Evolutionary conservation across 768 basidiomycete genomes (phyloP).

Genomic region (Termitomyces sp.): DNA sequence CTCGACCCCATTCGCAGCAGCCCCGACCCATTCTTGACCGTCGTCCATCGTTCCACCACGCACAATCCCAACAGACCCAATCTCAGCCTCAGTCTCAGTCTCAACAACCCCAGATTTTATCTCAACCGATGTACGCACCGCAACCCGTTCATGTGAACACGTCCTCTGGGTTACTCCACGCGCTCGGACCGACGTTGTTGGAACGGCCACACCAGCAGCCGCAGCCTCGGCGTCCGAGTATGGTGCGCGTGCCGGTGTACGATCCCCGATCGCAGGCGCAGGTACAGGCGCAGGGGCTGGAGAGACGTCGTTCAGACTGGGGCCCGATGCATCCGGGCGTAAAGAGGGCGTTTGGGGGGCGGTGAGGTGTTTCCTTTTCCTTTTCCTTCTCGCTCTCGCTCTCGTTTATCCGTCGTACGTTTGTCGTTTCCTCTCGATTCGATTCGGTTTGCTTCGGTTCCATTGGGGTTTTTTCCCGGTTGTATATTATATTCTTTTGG

Average conservation of each 20-base stretch:
- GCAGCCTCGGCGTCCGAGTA: background rate
- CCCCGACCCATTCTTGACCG: background rate
- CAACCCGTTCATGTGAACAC: background rate
- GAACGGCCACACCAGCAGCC: too few relatives aligned
- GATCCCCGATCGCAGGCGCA: background rate
- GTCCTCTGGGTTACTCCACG: background rate
- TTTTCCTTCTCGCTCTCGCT: too few relatives aligned
- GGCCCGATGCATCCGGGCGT: background rate
- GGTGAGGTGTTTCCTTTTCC: background rate
- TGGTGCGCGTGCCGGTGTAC: background rate
- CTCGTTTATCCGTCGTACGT: too few relatives aligned
- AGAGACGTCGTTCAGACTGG: background rate
- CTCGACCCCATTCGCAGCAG: background rate
- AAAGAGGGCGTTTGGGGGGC: background rate
- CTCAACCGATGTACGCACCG: background rate
- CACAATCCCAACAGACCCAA: background rate
- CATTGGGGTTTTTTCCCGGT: too few relatives aligned
- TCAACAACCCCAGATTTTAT: too few relatives aligned
- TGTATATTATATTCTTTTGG: too few relatives aligned
- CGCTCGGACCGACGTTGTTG: background rate
- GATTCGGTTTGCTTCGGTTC: too few relatives aligned
- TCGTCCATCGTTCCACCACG: background rate
- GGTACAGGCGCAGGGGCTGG: background rate
- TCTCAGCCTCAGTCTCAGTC: background rate
- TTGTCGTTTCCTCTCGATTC: too few relatives aligned